A percentile compares a stretch with the other conserved stretches of the same genome.
phyloP scores from a whole-genome alignment of 352 stramenopile genomes.

The Phytophthora fragariae region DNA sequence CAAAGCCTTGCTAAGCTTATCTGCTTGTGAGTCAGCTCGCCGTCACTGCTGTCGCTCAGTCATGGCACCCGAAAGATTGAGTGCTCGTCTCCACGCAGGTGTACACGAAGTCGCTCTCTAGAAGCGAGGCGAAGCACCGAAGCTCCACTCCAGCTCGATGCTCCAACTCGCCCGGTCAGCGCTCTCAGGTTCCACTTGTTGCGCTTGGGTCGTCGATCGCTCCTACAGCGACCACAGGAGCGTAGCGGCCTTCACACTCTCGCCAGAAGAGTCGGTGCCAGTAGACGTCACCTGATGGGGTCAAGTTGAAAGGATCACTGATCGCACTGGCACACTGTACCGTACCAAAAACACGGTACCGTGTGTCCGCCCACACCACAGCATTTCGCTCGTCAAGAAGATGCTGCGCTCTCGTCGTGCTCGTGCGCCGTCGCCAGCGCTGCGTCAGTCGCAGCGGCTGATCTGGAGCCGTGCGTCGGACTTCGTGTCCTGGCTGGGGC shows the following conservation, averaged over 20 bases:
- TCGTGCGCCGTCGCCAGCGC: constrained; percentile 9
- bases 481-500: constrained; percentile 50
- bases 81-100: constrained; percentile 6
- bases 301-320: too few relatives aligned
- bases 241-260: too few relatives aligned
- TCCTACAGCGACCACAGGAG: too few relatives aligned
- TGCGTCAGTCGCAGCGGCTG: constrained; percentile 33
- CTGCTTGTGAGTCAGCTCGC: background rate
- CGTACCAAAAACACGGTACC: constrained; percentile 14
- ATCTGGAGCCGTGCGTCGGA: constrained; percentile 47
- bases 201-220: background rate
- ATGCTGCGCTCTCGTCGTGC: constrained; percentile 35
- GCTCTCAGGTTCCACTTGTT: constrained; percentile 19
- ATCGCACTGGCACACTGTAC: too few relatives aligned
- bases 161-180: background rate
- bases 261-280: too few relatives aligned
- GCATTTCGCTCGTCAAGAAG: background rate
- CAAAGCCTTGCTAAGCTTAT: background rate
- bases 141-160: background rate
- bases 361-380: constrained; percentile 2
- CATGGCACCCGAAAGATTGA: constrained; percentile 15
- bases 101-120: constrained; percentile 27
- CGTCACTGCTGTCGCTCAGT: background rate
- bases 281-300: too few relatives aligned
- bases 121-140: too few relatives aligned